phyloP scores from a whole-genome alignment of 257 asterid species.

The Nicotiana tabacum region DNA sequence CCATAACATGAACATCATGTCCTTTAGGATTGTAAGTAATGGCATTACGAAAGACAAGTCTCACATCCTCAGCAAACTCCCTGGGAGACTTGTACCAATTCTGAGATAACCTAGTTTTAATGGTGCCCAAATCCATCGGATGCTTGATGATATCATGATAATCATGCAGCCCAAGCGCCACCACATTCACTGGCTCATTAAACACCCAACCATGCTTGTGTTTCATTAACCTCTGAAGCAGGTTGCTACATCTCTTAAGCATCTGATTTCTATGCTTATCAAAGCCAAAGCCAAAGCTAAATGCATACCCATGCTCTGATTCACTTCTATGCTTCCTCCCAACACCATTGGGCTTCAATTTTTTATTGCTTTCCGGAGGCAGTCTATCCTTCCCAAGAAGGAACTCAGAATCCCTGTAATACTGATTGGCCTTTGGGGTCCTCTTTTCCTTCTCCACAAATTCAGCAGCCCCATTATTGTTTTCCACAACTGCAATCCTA shows the following conservation, averaged over 20 bases:
- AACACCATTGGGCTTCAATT: conserved; percentile 16
- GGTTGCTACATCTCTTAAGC: conserved; percentile 12
- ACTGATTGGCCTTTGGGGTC: conserved; percentile 23
- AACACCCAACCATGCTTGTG: conserved; percentile 22
- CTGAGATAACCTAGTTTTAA: conserved; percentile 16
- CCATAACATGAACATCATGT: conserved; percentile 26
- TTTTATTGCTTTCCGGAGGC: conserved; percentile 20
- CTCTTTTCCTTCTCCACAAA: conserved; percentile 19
- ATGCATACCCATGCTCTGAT: neutral
- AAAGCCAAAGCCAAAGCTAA: conserved; percentile 1
- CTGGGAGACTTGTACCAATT: conserved; percentile 16
- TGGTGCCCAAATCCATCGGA: conserved; percentile 25
- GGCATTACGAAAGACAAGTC: conserved; percentile 19
- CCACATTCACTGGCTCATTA: conserved; percentile 17
- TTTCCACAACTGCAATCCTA: conserved; percentile 10
- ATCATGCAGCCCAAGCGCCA: conserved; percentile 16
- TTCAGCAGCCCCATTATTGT: conserved; percentile 14
- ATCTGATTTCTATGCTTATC: conserved; percentile 9
- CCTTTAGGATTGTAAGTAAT: conserved; percentile 29
- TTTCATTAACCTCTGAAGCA: conserved; percentile 17
- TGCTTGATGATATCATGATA: conserved; percentile 21
- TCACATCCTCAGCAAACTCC: conserved; percentile 22
- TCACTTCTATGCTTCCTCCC: conserved; percentile 8
- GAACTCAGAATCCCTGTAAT: conserved; percentile 14
- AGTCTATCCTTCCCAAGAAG: conserved; percentile 22